Conservation (phyloP, 495 filamentous ascomycete genomes). For the Trichocladium uniseriatum region DNA sequence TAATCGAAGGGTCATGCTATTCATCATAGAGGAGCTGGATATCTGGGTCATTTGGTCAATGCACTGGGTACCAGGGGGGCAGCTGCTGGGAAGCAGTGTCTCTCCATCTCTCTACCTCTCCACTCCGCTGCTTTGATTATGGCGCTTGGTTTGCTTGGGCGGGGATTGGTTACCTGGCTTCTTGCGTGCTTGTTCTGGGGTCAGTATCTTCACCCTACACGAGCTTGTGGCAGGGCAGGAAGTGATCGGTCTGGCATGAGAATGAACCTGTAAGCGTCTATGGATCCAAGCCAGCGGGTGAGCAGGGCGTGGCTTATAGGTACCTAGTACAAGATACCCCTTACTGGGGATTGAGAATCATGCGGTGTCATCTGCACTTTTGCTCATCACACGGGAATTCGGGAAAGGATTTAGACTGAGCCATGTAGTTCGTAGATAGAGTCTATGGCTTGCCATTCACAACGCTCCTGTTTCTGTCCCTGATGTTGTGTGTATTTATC, state of each 20-base stretch:
- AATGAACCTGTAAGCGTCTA: no score
- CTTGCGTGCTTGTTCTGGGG: neutral
- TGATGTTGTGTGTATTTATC: no score
- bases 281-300: neutral
- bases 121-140: neutral
- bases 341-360: neutral
- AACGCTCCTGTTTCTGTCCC: no score
- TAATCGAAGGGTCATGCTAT: no score
- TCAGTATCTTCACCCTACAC: neutral
- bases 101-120: neutral
- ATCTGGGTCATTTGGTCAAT: neutral
- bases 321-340: neutral
- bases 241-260: neutral
- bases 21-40: conserved; percentile 1
- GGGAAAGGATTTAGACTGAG: no score
- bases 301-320: neutral
- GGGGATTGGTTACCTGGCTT: neutral
- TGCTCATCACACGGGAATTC: no score
- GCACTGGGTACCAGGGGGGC: no score
- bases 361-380: neutral
- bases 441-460: no score
- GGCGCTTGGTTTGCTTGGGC: neutral
- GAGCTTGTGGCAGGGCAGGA: neutral
- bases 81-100: no score
- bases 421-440: no score